A percentile compares a stretch with the other conserved stretches of the same genome.
phyloP scores from a whole-genome alignment of 2,329 filamentous ascomycete genomes.

The Phialophora tarda region DNA sequence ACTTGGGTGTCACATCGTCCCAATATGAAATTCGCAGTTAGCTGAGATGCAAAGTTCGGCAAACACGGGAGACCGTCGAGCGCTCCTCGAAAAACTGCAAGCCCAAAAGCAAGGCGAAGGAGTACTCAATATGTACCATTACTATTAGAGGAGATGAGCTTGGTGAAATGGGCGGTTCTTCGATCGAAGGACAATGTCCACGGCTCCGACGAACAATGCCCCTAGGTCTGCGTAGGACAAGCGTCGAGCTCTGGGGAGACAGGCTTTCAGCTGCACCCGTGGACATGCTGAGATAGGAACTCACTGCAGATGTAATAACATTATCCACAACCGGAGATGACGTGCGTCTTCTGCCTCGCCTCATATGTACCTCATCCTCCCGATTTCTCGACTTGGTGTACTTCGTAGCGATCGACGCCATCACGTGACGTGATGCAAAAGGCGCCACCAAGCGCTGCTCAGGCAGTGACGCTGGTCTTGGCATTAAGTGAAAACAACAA shows the following conservation, averaged over 20 bases:
- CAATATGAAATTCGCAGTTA: constrained; percentile 63
- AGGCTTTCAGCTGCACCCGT: neutral
- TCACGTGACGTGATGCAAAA: constrained; percentile 14
- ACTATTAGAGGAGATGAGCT: neutral
- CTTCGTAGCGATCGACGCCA: neutral
- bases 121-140: neutral
- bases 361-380: neutral
- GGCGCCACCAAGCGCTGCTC: neutral
- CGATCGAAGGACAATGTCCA: neutral
- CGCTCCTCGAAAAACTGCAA: neutral
- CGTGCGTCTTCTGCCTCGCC: neutral
- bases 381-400: neutral
- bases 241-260: neutral
- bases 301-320: neutral
- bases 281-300: neutral
- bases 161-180: neutral
- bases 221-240: neutral
- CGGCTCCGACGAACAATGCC: neutral
- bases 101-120: neutral
- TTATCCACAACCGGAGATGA: neutral
- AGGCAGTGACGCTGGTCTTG: constrained; percentile 19
- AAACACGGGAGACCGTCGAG: neutral
- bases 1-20: constrained; percentile 88
- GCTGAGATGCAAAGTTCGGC: neutral
- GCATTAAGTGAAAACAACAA: constrained; percentile 25